Conservation (phyloP, 129 eudicot species). For the Centella asiatica region DNA sequence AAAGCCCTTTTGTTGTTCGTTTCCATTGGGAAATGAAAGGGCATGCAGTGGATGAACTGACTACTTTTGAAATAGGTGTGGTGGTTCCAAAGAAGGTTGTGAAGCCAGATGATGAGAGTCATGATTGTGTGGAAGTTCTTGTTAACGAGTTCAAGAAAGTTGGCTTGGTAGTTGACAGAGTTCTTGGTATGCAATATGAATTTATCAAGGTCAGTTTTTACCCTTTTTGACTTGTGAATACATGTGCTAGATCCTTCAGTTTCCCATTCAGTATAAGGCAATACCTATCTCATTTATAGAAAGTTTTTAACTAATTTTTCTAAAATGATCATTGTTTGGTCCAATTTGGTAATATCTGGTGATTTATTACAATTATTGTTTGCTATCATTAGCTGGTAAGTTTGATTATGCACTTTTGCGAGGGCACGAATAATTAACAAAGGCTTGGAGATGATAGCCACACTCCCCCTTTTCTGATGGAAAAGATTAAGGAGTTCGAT, state of each 20-base stretch:
- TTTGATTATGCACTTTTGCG: no score
- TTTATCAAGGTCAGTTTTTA: constrained; percentile 57
- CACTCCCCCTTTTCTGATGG: no score
- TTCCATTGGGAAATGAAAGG: constrained; percentile 44
- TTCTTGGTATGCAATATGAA: constrained; percentile 67
- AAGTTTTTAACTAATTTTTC: no score
- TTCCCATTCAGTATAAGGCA: no score
- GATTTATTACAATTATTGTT: no score
- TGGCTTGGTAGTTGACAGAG: constrained; percentile 65
- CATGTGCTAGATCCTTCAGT: no score
- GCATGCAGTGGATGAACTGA: constrained; percentile 26
- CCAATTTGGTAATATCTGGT: no score
- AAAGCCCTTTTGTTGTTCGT: constrained; percentile 11
- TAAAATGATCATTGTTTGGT: no score
- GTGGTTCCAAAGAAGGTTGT: constrained; percentile 51
- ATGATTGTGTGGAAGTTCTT: constrained; percentile 62
- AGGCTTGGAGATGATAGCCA: neutral
- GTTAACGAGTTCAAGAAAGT: constrained; percentile 45
- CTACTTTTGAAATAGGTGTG: constrained; percentile 63
- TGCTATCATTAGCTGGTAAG: no score
- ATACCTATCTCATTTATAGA: no score
- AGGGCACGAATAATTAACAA: no score
- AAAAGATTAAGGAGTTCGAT: neutral
- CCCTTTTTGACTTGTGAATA: neutral
- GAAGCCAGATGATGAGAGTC: constrained; percentile 20